These are phyloP conservation scores for Monilinia vaccinii-corymbosi DNA, from an alignment of 2,329 filamentous ascomycete genomes.

Conservation along the genomic window DNA sequence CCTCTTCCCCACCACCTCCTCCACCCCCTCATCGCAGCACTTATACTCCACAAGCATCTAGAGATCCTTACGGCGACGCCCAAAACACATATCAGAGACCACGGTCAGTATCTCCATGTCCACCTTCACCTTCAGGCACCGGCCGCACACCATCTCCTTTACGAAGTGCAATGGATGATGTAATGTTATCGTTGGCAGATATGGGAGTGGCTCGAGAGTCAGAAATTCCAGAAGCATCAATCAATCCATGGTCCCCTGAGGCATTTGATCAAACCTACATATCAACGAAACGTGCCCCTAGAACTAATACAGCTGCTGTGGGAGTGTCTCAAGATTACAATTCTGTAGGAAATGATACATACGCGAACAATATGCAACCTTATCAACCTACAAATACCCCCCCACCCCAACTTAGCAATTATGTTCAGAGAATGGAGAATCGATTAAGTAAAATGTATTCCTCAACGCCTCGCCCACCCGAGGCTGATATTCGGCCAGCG, in stretches of 20 bases:
- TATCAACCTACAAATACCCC: slow-evolving; percentile 41
- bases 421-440: slow-evolving; percentile 87
- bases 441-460: slow-evolving; percentile 42
- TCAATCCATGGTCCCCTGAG: slow-evolving; percentile 84
- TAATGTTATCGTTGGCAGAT: slow-evolving; percentile 89
- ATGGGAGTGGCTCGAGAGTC: slow-evolving; percentile 58
- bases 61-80: slow-evolving; percentile 33
- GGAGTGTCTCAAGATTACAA: slow-evolving; percentile 46
- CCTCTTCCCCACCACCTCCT: slow-evolving; percentile 59
- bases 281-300: slow-evolving; percentile 29
- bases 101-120: slow-evolving; percentile 51
- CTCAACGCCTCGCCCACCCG: slow-evolving; percentile 14
- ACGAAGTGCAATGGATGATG: slow-evolving; percentile 92
- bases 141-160: slow-evolving; percentile 83
- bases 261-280: slow-evolving; percentile 52
- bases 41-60: slow-evolving; percentile 24
- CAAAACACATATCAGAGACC: slow-evolving; percentile 43
- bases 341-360: slow-evolving; percentile 45
- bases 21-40: slow-evolving; percentile 76
- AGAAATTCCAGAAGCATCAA: slow-evolving; percentile 44
- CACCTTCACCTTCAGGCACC: slow-evolving; percentile 56
- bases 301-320: slow-evolving; percentile 68
- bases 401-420: slow-evolving; percentile 69
- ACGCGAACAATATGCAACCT: slow-evolving; percentile 16
- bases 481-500: slow-evolving; percentile 19